Conservation (phyloP, 2,329 filamentous ascomycete genomes). For the Metarhizium guizhouense region DNA sequence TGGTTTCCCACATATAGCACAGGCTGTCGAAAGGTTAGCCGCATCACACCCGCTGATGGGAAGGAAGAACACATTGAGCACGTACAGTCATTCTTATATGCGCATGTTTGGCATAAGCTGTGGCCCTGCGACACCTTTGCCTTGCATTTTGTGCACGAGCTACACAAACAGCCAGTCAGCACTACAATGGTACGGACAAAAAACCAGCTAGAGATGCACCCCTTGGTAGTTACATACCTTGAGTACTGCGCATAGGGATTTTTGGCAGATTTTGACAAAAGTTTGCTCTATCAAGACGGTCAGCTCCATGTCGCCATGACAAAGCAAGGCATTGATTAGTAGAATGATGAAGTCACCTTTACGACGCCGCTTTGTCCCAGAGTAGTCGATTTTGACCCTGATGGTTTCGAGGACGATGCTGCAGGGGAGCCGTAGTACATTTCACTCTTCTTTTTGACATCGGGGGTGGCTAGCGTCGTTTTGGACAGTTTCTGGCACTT, state of each 20-base stretch:
- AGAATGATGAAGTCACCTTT: conserved; percentile 33
- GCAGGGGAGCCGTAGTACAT: conserved; percentile 55
- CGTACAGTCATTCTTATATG: conserved; percentile 52
- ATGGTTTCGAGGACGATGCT: conserved; percentile 23
- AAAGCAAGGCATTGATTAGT: not conserved
- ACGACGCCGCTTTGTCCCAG: conserved; percentile 48
- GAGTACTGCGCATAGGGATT: conserved; percentile 58
- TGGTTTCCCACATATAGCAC: conserved; percentile 55
- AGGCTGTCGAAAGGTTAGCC: conserved; percentile 32
- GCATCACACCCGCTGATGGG: not conserved
- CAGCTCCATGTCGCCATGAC: not conserved
- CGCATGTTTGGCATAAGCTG: conserved; percentile 52
- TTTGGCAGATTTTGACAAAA: conserved; percentile 54
- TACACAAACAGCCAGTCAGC: conserved; percentile 13
- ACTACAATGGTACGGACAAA: too few relatives aligned
- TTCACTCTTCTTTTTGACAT: conserved; percentile 58
- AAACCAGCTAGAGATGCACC: too few relatives aligned
- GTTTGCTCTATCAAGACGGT: conserved; percentile 42
- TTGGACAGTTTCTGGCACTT: conserved; percentile 55
- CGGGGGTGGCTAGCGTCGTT: conserved; percentile 51
- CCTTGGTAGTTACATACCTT: conserved; percentile 8
- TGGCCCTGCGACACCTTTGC: conserved; percentile 53
- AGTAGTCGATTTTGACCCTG: conserved; percentile 39
- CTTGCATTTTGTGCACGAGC: conserved; percentile 52
- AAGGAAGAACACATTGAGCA: conserved; percentile 1